Evolutionary conservation across 169 alveolate species (phyloP).

Genomic region (Eimeria maxima): DNA sequence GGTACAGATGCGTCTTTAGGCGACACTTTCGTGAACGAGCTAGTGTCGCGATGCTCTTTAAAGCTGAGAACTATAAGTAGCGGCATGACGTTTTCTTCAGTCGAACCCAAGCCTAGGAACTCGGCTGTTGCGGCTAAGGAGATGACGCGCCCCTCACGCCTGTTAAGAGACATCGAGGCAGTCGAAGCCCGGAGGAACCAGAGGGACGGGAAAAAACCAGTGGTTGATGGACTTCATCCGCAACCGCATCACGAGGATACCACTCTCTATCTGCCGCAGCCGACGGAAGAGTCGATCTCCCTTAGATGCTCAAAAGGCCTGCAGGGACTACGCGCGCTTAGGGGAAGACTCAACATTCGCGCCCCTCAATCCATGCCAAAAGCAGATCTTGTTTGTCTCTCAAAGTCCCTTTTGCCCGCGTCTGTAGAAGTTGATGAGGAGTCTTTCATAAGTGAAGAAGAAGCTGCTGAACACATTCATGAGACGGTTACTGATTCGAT

Average conservation of each 20-base stretch:
- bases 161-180: slow-evolving; percentile 50
- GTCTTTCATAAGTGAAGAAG: slow-evolving; percentile 37
- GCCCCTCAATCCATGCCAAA: slow-evolving; percentile 59
- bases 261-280: slow-evolving; percentile 55
- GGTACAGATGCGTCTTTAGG: background rate
- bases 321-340: slow-evolving; percentile 44
- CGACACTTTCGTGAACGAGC: slow-evolving; percentile 46
- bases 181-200: slow-evolving; percentile 25
- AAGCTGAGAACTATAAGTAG: slow-evolving; percentile 23
- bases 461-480: slow-evolving; percentile 27
- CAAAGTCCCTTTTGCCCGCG: slow-evolving; percentile 5
- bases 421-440: background rate
- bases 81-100: slow-evolving; percentile 9
- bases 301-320: slow-evolving; percentile 6
- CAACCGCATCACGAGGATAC: background rate
- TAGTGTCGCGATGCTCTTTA: slow-evolving; percentile 44
- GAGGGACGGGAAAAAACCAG: background rate
- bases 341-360: slow-evolving; percentile 15
- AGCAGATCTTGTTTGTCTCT: slow-evolving; percentile 53
- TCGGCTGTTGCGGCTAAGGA: slow-evolving; percentile 37
- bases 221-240: background rate
- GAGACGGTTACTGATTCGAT: background rate
- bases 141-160: slow-evolving; percentile 48
- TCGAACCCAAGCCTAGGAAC: slow-evolving; percentile 45
- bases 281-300: slow-evolving; percentile 34